These are phyloP conservation scores for Myrica gale DNA, from an alignment of 306 rosid species.

Conservation along the genomic window DNA sequence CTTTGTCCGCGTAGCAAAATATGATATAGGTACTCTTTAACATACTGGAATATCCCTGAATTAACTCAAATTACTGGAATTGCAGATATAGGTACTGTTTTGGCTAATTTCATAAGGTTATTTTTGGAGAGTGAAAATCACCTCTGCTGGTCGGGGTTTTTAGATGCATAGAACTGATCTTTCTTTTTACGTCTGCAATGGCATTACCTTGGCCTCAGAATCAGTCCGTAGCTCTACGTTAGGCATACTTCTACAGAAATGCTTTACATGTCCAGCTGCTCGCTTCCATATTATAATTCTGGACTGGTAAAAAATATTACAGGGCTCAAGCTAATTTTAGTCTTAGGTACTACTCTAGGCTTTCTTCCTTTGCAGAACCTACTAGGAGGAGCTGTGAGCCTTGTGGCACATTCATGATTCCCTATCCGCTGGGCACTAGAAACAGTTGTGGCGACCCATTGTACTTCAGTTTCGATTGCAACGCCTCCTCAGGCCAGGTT, in stretches of 20 bases:
- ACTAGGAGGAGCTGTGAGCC: slow-evolving; percentile 30
- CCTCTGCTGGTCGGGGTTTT: too few relatives aligned
- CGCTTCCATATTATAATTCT: background rate
- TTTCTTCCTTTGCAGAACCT: slow-evolving; percentile 31
- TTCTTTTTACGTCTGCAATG: background rate
- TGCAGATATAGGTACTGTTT: background rate
- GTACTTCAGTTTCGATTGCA: slow-evolving; percentile 35
- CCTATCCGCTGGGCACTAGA: slow-evolving; percentile 53
- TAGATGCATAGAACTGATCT: background rate
- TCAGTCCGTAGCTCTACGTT: too few relatives aligned
- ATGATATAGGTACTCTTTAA: slow-evolving; percentile 37
- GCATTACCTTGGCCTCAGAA: background rate
- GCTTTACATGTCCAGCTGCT: background rate
- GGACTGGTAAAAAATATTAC: too few relatives aligned
- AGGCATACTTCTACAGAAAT: too few relatives aligned
- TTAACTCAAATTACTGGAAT: background rate
- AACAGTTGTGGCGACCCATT: slow-evolving; percentile 45
- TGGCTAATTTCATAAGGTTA: background rate
- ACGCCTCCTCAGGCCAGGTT: background rate
- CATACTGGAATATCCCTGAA: background rate
- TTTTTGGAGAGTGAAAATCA: background rate
- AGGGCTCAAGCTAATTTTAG: background rate
- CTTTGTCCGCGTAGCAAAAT: slow-evolving; percentile 11
- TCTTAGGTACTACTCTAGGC: background rate
- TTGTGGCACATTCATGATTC: slow-evolving; percentile 45